Conservation (phyloP, 495 filamentous ascomycete genomes). For the Aspergillus homomorphus region DNA sequence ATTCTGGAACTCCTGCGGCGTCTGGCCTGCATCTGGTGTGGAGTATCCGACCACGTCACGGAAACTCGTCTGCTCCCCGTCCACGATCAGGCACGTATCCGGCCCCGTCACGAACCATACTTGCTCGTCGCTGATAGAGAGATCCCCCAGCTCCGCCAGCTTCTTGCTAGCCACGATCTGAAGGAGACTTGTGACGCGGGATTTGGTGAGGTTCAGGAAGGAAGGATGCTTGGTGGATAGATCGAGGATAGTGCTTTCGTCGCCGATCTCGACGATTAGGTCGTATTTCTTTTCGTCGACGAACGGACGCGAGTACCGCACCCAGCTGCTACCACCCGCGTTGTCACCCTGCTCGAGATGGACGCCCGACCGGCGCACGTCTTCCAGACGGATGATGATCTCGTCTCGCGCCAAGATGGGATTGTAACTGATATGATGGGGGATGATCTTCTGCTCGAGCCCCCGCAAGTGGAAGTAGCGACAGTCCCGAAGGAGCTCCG, state of each 20-base stretch:
- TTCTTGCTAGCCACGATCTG: conserved; percentile 80
- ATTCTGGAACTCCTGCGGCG: conserved; percentile 27
- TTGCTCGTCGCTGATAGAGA: conserved; percentile 1
- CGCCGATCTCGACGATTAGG: conserved; percentile 75
- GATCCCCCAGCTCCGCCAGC: conserved; percentile 39
- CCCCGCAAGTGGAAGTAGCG: conserved; percentile 92
- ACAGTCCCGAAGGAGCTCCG: conserved; percentile 78
- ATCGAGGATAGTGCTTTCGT: conserved; percentile 64
- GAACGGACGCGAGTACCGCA: conserved; percentile 80
- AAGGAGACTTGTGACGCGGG: conserved; percentile 68
- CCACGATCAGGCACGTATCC: conserved; percentile 69
- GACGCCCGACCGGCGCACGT: conserved; percentile 81
- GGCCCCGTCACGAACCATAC: conserved; percentile 64
- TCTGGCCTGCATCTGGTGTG: conserved; percentile 1
- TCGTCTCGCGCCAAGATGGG: conserved; percentile 62
- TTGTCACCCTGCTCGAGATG: conserved; percentile 52
- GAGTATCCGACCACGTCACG: not conserved
- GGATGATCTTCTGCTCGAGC: conserved; percentile 82
- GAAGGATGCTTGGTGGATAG: conserved; percentile 55
- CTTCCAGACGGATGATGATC: conserved; percentile 77
- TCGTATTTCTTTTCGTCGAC: conserved; percentile 70
- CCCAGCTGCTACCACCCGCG: conserved; percentile 50
- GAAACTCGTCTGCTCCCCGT: conserved; percentile 47
- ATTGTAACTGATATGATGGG: conserved; percentile 75
- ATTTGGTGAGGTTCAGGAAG: conserved; percentile 66